phyloP scores from a whole-genome alignment of 2,329 filamentous ascomycete genomes.

The Teratosphaeria destructans region DNA sequence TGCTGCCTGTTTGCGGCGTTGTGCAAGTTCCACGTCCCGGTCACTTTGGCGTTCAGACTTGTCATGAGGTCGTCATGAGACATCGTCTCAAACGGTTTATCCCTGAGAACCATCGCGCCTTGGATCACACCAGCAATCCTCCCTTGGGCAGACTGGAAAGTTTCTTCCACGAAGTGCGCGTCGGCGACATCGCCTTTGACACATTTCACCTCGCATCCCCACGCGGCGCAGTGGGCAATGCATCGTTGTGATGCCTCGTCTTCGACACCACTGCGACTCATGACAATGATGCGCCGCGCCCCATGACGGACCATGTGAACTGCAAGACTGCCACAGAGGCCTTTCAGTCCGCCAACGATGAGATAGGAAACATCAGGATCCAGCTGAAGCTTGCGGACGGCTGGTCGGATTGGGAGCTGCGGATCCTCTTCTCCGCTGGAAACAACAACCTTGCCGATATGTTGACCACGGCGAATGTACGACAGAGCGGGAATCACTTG shows the following conservation, averaged over 20 bases:
- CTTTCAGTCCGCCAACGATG: not conserved
- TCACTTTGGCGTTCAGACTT: not conserved
- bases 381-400: not conserved
- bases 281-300: not conserved
- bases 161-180: not conserved
- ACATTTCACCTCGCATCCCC: not conserved
- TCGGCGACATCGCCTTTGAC: not conserved
- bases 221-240: not conserved
- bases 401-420: not conserved
- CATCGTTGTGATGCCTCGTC: not conserved
- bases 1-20: slow-evolving; percentile 16
- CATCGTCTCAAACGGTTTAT: not conserved
- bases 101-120: not conserved
- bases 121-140: slow-evolving; percentile 1
- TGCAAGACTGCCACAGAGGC: not conserved
- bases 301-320: not conserved
- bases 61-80: not conserved
- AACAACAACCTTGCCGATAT: no score
- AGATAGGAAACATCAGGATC: not conserved
- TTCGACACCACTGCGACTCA: not conserved
- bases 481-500: no score
- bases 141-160: slow-evolving; percentile 4
- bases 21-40: not conserved
- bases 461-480: no score
- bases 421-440: no score